Evolutionary conservation across 2,329 filamentous ascomycete species (phyloP).

Genomic region (Clonostachys solani): DNA sequence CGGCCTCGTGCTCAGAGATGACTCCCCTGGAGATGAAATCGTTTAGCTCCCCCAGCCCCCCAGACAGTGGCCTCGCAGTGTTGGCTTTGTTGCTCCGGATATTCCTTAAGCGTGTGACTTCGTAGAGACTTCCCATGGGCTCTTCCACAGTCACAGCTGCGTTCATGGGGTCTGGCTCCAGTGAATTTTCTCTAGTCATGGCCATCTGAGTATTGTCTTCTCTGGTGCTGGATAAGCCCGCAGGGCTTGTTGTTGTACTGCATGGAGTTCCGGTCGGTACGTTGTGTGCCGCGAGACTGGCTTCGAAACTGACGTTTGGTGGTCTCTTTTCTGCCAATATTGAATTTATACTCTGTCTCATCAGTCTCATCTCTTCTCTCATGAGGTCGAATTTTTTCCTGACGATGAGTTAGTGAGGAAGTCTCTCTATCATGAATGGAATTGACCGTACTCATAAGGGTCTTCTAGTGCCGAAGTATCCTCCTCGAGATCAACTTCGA

Average conservation of each 20-base stretch:
- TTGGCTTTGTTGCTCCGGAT: constrained; percentile 19
- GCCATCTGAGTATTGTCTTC: constrained; percentile 14
- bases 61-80: constrained; percentile 4
- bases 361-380: constrained; percentile 12
- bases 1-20: constrained; percentile 16
- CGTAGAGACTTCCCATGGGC: constrained; percentile 24
- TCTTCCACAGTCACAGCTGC: constrained; percentile 20
- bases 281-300: neutral
- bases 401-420: neutral
- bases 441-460: neutral
- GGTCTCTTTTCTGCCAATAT: constrained; percentile 6
- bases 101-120: constrained; percentile 23
- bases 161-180: constrained; percentile 10
- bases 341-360: constrained; percentile 12
- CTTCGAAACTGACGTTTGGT: neutral
- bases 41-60: constrained; percentile 7
- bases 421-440: neutral
- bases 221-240: constrained; percentile 5
- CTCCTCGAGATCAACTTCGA: neutral
- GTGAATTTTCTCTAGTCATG: constrained; percentile 24
- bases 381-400: constrained; percentile 18
- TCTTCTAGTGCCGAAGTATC: neutral
- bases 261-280: constrained; percentile 15
- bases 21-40: constrained; percentile 22
- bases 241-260: constrained; percentile 16